Evolutionary conservation across 768 basidiomycete species (phyloP), one percentile per base, ranked within the genome.

Genomic region (Crucibulum laeve): DNA sequence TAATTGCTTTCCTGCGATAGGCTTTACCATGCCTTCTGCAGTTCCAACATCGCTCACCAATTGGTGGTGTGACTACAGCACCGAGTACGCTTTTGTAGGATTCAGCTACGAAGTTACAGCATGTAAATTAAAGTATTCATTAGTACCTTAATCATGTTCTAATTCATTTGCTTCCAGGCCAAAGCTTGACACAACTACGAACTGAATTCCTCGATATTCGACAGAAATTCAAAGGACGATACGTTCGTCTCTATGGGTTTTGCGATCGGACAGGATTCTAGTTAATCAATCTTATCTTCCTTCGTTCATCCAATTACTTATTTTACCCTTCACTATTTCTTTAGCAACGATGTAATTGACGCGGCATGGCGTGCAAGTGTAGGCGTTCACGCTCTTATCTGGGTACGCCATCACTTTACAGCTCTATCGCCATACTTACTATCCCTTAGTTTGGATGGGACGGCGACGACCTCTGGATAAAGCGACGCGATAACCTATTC

Each of bases 61-160:
- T 40, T 83, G 81, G 81, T 83, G 85, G 87, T 90, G 87, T 55
- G 57, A 74, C 43, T 56, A 63, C 26, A 61, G 64, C 42, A 77
- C 74, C 0, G 87, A 90, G 56, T 87, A 86, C 51, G 87, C 76
- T 0, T 89, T 89, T 56, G 61, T 88, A 39, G 87, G 85, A 0
- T 83, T 89, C 61, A 83, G 83, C 57, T 89, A 89, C 51, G 85
- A 85, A 53, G 70, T 88, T 18, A 76, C 80, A 32, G 69, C 64
- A 8, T 87, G 84, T 83, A 51, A 38, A 77, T 58, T 22, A 6
- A 18, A 37, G 25, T 56, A 10, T 23, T 21, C 34, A 3, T 19
- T 33, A 15, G 19, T 14, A 19, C 17, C 36, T 25, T 3, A 18
- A 30, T 38, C 18, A 42, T 24, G 22, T 24, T 35, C 11, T n/a